Base-by-base conservation (phyloP, 2,329 filamentous ascomycete genomes). In the Trichoderma hamatum region DNA sequence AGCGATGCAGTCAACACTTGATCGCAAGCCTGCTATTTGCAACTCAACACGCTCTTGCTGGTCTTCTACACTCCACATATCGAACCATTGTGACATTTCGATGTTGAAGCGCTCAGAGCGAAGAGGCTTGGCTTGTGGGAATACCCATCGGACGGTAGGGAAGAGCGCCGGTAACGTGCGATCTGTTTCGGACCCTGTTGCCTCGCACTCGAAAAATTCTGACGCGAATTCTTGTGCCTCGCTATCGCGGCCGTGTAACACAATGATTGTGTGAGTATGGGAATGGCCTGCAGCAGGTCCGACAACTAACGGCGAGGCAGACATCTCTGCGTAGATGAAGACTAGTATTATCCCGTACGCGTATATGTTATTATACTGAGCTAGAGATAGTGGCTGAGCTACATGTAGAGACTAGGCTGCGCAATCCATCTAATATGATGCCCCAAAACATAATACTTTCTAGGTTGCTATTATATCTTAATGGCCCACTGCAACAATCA, bases 1-100 rank as follows among this genome's bases (percentile, higher is more conserved):
- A 3, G 7, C n/a, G 13, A 65, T 34, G 2, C 11, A 2, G 46
- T 24, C 26, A 19, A 65, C 28, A 24, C 62, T 65, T 11, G 52
- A 46, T 5, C 13, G 51, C 34, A 65, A 65, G n/a, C 62, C 51
- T 1, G 26, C n/a, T 9, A 65, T 19, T 34, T 65, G 62, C 36
- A 34, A 2, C 36, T 65, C 62, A 36, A 11, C 0, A 14, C 51
- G 51, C 13, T 49, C 62, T 14, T 65, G 19, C 5, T 28, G 51
- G 14, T 65, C 28, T 7, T 65, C 62, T 5, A 49, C 52, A 13
- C 62, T 65, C 62, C 62, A 65, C 51, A 65, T 56, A 3, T 65
- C 62, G 36, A 65, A 65, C 62, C 62, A 65, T 32, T 65, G 62
- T 10, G 62, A 65, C 36, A 65, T 65, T 24, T 65, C 52, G 19